phyloP scores from a whole-genome alignment of 495 filamentous ascomycete species.

The Aspergillus nidulans region DNA sequence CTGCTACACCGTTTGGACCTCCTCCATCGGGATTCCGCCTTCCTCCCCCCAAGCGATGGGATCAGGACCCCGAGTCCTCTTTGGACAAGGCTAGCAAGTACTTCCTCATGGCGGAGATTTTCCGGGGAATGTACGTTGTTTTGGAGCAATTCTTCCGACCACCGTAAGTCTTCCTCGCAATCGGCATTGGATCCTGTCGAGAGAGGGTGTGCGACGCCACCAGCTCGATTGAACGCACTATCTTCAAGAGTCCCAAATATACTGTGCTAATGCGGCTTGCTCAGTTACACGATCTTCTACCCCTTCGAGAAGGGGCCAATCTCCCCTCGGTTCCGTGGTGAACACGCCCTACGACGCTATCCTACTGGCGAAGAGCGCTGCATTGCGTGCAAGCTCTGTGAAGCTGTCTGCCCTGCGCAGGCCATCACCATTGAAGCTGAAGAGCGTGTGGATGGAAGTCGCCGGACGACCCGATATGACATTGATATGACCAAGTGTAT shows the following conservation, averaged over 20 bases:
- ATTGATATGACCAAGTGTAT: slow-evolving; percentile 99
- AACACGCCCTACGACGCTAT: slow-evolving; percentile 92
- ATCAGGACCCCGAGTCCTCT: slow-evolving; percentile 63
- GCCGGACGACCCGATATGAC: slow-evolving; percentile 94
- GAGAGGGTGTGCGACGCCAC: too few relatives aligned
- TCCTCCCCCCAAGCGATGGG: slow-evolving; percentile 61
- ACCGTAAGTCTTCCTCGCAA: slow-evolving; percentile 62
- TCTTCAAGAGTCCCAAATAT: background rate
- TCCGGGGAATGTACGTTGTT: slow-evolving; percentile 95
- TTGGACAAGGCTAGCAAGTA: slow-evolving; percentile 83
- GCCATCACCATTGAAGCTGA: slow-evolving; percentile 99
- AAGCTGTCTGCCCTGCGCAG: slow-evolving; percentile 94
- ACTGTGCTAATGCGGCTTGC: slow-evolving; percentile 7
- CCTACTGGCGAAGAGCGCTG: slow-evolving; percentile 97
- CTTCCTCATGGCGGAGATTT: slow-evolving; percentile 92
- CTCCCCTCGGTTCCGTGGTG: slow-evolving; percentile 94
- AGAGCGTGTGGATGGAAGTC: slow-evolving; percentile 90
- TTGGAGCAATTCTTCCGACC: slow-evolving; percentile 97
- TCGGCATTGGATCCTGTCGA: background rate
- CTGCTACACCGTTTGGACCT: slow-evolving; percentile 71
- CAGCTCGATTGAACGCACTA: background rate
- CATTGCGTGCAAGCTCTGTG: slow-evolving; percentile 99
- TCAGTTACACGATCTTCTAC: slow-evolving; percentile 95
- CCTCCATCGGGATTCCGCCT: slow-evolving; percentile 75
- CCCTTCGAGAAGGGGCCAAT: slow-evolving; percentile 99